Conservation (phyloP, 345 rosid species). For the Excoecaria cochinchinensis region DNA sequence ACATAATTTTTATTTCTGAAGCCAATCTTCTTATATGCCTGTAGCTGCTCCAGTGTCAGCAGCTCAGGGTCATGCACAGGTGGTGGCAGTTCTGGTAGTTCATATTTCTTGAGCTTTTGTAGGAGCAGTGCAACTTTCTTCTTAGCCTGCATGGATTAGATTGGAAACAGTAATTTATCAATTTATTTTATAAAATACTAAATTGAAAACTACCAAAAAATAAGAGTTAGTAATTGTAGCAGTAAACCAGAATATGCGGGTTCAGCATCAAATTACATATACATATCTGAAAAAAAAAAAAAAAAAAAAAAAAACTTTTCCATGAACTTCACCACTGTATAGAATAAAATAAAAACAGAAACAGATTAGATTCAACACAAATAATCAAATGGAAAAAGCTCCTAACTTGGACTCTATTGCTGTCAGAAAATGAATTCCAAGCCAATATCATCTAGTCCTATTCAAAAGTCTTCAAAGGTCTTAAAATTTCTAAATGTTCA, state of each 20-base stretch:
- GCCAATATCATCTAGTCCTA: background rate
- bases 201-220: background rate
- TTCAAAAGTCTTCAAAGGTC: background rate
- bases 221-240: background rate
- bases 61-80: conserved; percentile 93
- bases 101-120: conserved; percentile 92
- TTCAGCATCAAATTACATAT: background rate
- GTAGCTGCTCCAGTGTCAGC: conserved; percentile 74
- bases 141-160: conserved; percentile 62
- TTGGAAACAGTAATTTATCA: background rate
- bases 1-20: conserved; percentile 87
- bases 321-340: background rate
- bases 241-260: background rate
- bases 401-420: background rate
- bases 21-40: conserved; percentile 85
- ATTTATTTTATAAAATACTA: background rate
- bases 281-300: background rate
- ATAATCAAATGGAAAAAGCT: background rate
- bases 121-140: conserved; percentile 86
- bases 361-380: background rate
- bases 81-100: conserved; percentile 83
- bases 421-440: background rate
- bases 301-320: background rate
- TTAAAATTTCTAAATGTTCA: background rate
- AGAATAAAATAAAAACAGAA: background rate